phyloP scores from a whole-genome alignment of 2,329 filamentous ascomycete species.

The Neoscytalidium dimidiatum region DNA sequence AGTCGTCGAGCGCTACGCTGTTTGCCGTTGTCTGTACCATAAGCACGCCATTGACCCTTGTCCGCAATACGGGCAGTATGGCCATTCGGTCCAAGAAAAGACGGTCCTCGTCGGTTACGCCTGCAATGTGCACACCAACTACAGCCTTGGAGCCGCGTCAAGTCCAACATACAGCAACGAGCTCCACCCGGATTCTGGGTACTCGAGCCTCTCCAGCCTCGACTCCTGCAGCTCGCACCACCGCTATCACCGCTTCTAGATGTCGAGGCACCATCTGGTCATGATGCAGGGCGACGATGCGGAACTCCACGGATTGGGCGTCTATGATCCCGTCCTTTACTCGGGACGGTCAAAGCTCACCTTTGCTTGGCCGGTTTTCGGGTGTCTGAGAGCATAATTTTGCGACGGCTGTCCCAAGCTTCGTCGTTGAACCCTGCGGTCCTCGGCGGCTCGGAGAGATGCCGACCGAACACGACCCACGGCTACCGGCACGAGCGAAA shows the following conservation, averaged over 20 bases:
- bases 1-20: conserved; percentile 81
- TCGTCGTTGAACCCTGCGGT: neutral
- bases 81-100: conserved; percentile 71
- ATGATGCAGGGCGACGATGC: neutral
- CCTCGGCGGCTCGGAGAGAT: neutral
- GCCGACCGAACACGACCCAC: neutral
- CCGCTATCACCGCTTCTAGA: conserved; percentile 13
- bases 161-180: neutral
- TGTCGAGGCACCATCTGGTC: neutral
- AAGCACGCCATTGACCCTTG: conserved; percentile 85
- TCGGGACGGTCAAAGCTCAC: neutral
- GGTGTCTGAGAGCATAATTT: conserved; percentile 4
- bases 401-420: neutral
- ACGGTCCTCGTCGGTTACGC: conserved; percentile 82
- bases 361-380: neutral
- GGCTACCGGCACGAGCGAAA: neutral
- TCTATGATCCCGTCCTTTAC: neutral
- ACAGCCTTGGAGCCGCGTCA: neutral
- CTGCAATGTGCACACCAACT: conserved; percentile 60
- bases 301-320: neutral
- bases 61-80: conserved; percentile 69
- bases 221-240: conserved; percentile 2
- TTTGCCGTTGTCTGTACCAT: conserved; percentile 86
- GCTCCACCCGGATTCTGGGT: neutral
- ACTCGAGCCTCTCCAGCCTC: neutral